Evolutionary conservation across 371 early-diverging fungal genomes (phyloP).

Genomic region (Lichtheimia ramosa): DNA sequence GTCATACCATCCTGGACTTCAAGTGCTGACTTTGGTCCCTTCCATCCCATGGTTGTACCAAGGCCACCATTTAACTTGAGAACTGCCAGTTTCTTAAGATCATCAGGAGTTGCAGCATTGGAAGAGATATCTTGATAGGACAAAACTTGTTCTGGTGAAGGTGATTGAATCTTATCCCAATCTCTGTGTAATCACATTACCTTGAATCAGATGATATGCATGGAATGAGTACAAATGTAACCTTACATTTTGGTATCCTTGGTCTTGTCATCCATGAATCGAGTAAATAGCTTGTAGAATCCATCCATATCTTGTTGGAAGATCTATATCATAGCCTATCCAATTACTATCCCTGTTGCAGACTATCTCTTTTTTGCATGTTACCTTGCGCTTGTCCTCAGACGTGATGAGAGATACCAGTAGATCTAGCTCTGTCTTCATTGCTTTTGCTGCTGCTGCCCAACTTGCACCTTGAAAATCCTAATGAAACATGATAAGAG

Average conservation of each 20-base stretch:
- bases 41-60: slow-evolving; percentile 99
- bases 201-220: slow-evolving; percentile 5
- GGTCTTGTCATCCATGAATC: slow-evolving; percentile 81
- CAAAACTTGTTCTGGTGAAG: slow-evolving; percentile 83
- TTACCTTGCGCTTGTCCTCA: slow-evolving; percentile 59
- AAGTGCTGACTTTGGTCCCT: slow-evolving; percentile 99
- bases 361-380: background rate
- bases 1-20: slow-evolving; percentile 98
- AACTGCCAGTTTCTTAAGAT: slow-evolving; percentile 95
- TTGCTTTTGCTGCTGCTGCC: slow-evolving; percentile 66
- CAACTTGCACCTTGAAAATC: slow-evolving; percentile 68
- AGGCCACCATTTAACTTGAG: slow-evolving; percentile 99
- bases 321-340: background rate
- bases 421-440: slow-evolving; percentile 61
- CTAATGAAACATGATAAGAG: slow-evolving; percentile 21
- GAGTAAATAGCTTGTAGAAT: slow-evolving; percentile 88
- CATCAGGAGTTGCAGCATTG: slow-evolving; percentile 45
- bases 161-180: slow-evolving; percentile 94
- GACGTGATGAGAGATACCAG: slow-evolving; percentile 50
- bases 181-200: slow-evolving; percentile 48
- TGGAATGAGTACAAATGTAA: too few relatives aligned
- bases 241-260: slow-evolving; percentile 84
- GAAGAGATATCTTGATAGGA: slow-evolving; percentile 73
- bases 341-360: background rate
- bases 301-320: slow-evolving; percentile 74